phyloP scores from a whole-genome alignment of 2,329 filamentous ascomycete genomes.

The Colletotrichum trifolii region DNA sequence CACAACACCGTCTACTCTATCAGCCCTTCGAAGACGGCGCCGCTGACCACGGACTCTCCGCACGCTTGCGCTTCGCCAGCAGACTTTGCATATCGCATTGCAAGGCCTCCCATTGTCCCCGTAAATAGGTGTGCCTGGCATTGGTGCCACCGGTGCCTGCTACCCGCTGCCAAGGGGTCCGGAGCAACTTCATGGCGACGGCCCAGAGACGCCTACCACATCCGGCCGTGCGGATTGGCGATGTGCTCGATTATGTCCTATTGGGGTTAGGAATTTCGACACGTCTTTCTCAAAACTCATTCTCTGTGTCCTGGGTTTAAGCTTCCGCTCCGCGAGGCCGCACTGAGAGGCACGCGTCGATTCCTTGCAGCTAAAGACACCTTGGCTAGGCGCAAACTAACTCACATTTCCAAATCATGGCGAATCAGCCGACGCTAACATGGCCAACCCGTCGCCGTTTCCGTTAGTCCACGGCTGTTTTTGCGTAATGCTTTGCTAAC shows the following conservation, averaged over 20 bases:
- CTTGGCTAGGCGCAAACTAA: constrained; percentile 2
- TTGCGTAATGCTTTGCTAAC: neutral
- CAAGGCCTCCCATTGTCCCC: constrained; percentile 9
- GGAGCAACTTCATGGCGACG: constrained; percentile 6
- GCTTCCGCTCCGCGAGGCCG: neutral
- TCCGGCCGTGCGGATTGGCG: constrained; percentile 7
- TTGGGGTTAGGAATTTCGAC: neutral
- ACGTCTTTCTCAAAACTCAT: constrained; percentile 1
- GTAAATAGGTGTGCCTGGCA: constrained; percentile 11
- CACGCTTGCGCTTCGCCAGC: neutral
- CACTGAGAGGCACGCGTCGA: too few species aligned
- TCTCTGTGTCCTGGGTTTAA: neutral
- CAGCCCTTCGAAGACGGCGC: constrained; percentile 18
- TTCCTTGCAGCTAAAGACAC: neutral
- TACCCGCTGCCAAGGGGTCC: constrained; percentile 13
- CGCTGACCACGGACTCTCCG: constrained; percentile 2
- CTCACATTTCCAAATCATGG: constrained; percentile 21
- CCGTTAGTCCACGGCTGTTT: constrained; percentile 1
- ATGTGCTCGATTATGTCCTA: too few species aligned
- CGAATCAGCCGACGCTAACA: constrained; percentile 22
- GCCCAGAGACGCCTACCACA: constrained; percentile 20
- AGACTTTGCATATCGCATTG: neutral
- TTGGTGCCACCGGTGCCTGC: neutral
- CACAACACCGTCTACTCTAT: neutral
- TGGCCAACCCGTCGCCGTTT: constrained; percentile 16